Base-by-base conservation (phyloP, 805 yeast species). In the Pichia eremophila region DNA sequence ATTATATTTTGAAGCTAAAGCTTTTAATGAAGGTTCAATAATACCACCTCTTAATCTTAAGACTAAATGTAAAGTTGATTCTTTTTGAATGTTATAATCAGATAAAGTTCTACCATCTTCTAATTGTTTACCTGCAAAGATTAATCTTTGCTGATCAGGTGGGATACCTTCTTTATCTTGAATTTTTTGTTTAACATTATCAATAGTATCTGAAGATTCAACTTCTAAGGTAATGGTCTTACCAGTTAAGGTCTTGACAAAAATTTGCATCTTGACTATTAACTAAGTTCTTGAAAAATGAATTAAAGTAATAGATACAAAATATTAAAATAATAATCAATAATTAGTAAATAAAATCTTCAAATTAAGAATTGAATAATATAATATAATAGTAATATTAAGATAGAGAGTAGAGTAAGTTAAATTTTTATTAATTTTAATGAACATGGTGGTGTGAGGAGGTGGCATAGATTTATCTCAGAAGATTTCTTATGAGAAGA, bases 21-120 rank as follows among this genome's bases (percentile, higher is more conserved):
- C 96, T 81, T 91, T 93, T 69, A 93, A 84, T 68, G 97, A 89
- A 79, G 99, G 99, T 82, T 93, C 99, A 74, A 93, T 93, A 78
- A 93, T 89, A 65, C 80, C 80, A 73, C 83, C 83, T 76, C 83
- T 77, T 68, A 77, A 73, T 76, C 83, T 77, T 55, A 77, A 70
- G 40, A 77, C 83, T 71, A 77, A 77, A 70, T 77, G 83, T 40
- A 76, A 62, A 52, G 71, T 67, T 50, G 95, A 86, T 73, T 88
- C 96, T 78, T 88, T 88, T 74, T 88, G 96, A 68, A 87, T 87
- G 82, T 87, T 88, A 83, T 87, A 88, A 71, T 88, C 96, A 46
- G 95, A 84, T 56, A 88, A 73, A 45, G 96, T 88, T 77, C 96
- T 84, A 59, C 96, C 96, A 62, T 88, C 96, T 74, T 88, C 96